Percentiles rank a stretch among this genome's conserved stretches.
These are phyloP conservation scores for Xylaria sp. DNA, from an alignment of 2,329 filamentous ascomycete genomes.

Conservation along the genomic window DNA sequence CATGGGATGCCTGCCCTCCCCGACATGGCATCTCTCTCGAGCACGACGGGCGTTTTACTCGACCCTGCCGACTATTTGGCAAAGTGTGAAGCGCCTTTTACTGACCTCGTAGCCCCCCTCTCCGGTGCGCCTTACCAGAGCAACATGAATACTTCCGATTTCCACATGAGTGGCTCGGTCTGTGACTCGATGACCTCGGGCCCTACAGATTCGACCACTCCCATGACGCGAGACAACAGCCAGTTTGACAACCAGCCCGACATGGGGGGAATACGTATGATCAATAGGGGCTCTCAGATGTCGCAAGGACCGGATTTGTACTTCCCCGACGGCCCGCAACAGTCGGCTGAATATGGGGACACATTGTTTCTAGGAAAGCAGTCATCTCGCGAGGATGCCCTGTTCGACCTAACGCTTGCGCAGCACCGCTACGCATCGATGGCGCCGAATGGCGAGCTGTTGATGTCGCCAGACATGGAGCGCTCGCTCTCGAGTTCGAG, in stretches of 20 bases:
- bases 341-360: constrained; percentile 42
- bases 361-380: constrained; percentile 45
- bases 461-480: constrained; percentile 57
- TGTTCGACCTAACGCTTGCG: constrained; percentile 49
- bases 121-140: constrained; percentile 37
- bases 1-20: constrained; percentile 52
- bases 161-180: constrained; percentile 47
- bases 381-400: constrained; percentile 44
- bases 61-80: constrained; percentile 56
- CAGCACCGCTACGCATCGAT: constrained; percentile 49
- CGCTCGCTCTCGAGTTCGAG: constrained; percentile 61
- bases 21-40: constrained; percentile 45
- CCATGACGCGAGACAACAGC: constrained; percentile 51
- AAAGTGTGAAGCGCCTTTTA: constrained; percentile 39
- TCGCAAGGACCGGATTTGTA: constrained; percentile 46
- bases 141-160: constrained; percentile 43
- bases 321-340: constrained; percentile 41
- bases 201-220: constrained; percentile 48
- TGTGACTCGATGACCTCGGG: constrained; percentile 53
- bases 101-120: constrained; percentile 31
- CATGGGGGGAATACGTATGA: constrained; percentile 49
- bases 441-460: constrained; percentile 47
- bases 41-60: constrained; percentile 51
- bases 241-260: constrained; percentile 48
- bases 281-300: constrained; percentile 50